Evolutionary conservation across 176 grass and related monocot genomes (phyloP), one percentile per base, ranked within the genome.

Genomic region (Puccinellia tenuiflora): DNA sequence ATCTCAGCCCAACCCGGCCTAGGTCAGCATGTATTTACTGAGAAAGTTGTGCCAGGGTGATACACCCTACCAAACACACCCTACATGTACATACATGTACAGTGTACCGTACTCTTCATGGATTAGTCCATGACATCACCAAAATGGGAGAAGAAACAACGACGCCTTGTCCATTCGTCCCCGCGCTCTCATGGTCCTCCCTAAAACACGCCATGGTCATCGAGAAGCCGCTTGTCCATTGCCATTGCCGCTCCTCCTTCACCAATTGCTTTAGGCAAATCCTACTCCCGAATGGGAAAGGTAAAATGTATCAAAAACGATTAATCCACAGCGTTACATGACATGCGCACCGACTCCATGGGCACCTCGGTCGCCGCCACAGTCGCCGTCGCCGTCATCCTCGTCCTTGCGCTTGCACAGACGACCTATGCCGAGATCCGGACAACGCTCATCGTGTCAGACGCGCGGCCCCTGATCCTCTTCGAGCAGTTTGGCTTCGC

Each of bases 401-500:
- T 81, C 75, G 10, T 84, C 38, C 34, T 92, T 62, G 43, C 10
- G 42, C 22, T 92, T 62, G 43, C 10, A 33, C 22, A 3, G 68
- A 43, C 47, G 31, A 6, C 70, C 45, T 46, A 35, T 24, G 86
- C 88, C 20, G 88, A 90, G 83, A 90, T 94, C 86, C 88, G 46
- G 86, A 73, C 31, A 3, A 88, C 80, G 38, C 11, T 33, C 20
- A 88, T 94, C 83, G 63, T 43, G 9, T 76, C 83, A 15, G 92
- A 94, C 70, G 15, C 79, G 13, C 80, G 92, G 3, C 75, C 70
- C 0, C 73, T 90, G 75, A 86, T 94, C 75, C 86, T 94, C 20
- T 94, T 90, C 86, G 92, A 88, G 92, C 83, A 94, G 76, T 94
- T 94, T 26, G 92, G 92, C 55, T 94, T 81, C 64, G 26, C 62